phyloP scores from a whole-genome alignment of 23 red algal species.

The Chondrus crispus region DNA sequence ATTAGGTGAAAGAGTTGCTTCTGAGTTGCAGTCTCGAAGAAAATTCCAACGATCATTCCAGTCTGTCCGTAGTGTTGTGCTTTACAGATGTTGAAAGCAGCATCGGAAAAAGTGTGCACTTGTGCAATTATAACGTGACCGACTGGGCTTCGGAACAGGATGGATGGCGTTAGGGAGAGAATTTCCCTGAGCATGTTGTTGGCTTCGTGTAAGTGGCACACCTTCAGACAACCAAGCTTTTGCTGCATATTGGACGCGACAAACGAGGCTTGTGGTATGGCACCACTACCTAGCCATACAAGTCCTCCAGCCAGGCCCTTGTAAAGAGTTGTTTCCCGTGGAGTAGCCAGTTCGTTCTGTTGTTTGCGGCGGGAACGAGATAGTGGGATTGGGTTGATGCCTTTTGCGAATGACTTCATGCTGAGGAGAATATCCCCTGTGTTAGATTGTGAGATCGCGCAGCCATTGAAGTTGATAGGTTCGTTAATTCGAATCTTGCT shows the following conservation, averaged over 20 bases:
- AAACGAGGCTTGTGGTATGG: not conserved
- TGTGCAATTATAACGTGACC: not conserved
- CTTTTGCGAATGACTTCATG: not conserved
- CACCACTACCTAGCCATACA: not conserved
- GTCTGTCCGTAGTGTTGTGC: not conserved
- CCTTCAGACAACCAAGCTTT: not conserved
- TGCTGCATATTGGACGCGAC: not conserved
- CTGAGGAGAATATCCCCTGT: not conserved
- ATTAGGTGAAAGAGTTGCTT: not conserved
- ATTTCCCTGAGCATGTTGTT: slow-evolving; percentile 15
- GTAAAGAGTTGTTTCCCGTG: not conserved
- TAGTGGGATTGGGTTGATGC: not conserved
- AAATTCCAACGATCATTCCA: not conserved
- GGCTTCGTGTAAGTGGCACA: not conserved
- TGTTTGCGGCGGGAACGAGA: not conserved
- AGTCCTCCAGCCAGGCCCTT: not conserved
- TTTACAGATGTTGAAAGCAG: not conserved
- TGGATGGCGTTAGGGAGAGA: not conserved
- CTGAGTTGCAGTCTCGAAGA: not conserved
- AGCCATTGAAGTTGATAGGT: not conserved
- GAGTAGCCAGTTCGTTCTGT: not conserved
- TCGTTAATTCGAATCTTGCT: not conserved
- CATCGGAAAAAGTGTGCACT: not conserved
- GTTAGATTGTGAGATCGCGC: not conserved
- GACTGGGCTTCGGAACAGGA: not conserved